Percentiles rank a stretch among this genome's conserved stretches.
phyloP scores from a whole-genome alignment of 2,329 filamentous ascomycete species.

The Curvularia sp. region DNA sequence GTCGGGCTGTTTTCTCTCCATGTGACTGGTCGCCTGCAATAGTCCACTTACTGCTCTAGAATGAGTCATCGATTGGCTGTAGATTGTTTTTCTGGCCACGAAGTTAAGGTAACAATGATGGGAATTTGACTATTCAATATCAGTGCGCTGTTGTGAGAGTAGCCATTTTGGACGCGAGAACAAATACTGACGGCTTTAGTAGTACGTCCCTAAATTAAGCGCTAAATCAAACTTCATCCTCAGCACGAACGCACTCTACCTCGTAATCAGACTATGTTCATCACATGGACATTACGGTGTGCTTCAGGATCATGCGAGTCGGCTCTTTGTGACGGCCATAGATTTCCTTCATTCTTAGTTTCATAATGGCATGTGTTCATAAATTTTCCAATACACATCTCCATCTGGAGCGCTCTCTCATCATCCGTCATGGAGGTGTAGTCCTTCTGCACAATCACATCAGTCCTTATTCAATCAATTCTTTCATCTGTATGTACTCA shows the following conservation, averaged over 20 bases:
- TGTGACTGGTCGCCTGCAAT: no score
- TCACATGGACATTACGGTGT: not conserved
- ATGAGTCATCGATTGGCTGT: no score
- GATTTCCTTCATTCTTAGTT: conserved; percentile 10
- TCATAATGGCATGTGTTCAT: conserved; percentile 14
- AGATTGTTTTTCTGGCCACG: no score
- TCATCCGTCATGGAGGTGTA: conserved; percentile 22
- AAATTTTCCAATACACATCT: conserved; percentile 18
- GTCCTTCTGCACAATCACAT: conserved; percentile 27
- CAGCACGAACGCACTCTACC: not conserved
- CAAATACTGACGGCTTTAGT: not conserved
- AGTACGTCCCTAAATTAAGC: not conserved
- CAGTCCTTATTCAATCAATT: conserved; percentile 3
- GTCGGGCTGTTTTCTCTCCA: no score
- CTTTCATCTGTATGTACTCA: conserved; percentile 27
- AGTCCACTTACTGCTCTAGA: no score
- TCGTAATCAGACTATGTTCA: not conserved
- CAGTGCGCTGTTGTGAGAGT: no score
- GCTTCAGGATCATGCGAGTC: not conserved
- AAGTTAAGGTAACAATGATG: no score
- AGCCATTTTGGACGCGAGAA: no score
- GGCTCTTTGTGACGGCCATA: not conserved
- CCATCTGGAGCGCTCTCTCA: conserved; percentile 24
- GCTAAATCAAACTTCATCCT: not conserved
- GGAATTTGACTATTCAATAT: no score